These are phyloP conservation scores for Schizochytrium sp. DNA, from an alignment of 108 stramenopile genomes.

Conservation along the genomic window DNA sequence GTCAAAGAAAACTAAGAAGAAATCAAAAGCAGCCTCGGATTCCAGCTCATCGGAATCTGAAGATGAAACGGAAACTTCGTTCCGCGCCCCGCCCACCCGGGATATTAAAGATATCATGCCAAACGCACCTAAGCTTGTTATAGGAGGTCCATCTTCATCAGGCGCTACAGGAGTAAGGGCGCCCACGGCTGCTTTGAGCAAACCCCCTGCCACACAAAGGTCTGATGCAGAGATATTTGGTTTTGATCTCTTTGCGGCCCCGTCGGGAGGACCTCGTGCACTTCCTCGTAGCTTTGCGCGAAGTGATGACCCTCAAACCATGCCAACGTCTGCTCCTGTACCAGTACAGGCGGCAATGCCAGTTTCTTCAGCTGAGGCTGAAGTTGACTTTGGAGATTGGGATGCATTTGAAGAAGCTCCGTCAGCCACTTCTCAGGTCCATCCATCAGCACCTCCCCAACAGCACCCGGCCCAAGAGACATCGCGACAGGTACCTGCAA, in stretches of 20 bases:
- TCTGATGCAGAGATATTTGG: not conserved
- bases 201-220: no score
- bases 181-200: no score
- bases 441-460: not conserved
- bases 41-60: constrained; percentile 18
- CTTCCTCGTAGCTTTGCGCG: not conserved
- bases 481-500: no score
- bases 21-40: not conserved
- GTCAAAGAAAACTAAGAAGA: not conserved
- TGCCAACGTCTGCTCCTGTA: not conserved
- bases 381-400: not conserved
- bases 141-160: not conserved
- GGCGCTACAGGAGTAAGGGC: not conserved
- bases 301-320: not conserved
- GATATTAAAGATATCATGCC: constrained; percentile 57
- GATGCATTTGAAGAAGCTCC: not conserved
- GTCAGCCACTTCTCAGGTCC: not conserved
- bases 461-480: not conserved
- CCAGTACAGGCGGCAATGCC: no score
- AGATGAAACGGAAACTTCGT: not conserved
- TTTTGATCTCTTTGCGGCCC: not conserved
- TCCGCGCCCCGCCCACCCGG: not conserved
- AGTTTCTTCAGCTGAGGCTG: no score
- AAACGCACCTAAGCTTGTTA: constrained; percentile 10
- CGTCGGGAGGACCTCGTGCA: not conserved